phyloP scores from a whole-genome alignment of 331 rosid species.

The Saraca asoca region DNA sequence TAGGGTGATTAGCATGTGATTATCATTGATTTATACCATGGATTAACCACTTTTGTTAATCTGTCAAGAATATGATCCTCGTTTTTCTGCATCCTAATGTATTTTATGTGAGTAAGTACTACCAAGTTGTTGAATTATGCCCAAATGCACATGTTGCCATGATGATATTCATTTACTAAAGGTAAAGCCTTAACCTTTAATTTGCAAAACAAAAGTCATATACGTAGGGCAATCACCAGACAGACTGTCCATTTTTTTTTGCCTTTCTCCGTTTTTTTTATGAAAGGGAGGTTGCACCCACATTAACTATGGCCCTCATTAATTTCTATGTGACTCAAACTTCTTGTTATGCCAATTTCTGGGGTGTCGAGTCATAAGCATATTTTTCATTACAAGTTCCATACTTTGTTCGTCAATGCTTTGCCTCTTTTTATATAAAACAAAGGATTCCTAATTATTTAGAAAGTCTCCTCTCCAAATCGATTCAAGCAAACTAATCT shows the following conservation, averaged over 20 bases:
- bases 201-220: neutral
- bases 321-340: conserved; percentile 2
- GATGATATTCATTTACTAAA: conserved; percentile 43
- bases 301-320: neutral
- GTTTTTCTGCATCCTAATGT: conserved; percentile 29
- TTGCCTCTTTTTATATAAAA: too few relatives aligned
- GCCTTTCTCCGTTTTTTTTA: conserved; percentile 15
- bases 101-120: conserved; percentile 12
- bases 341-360: too few relatives aligned
- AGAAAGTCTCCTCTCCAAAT: too few relatives aligned
- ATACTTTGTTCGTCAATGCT: too few relatives aligned
- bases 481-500: too few relatives aligned
- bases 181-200: conserved; percentile 32
- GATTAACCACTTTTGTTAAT: neutral
- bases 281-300: conserved; percentile 1
- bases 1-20: conserved; percentile 65
- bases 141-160: conserved; percentile 47
- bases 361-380: too few relatives aligned
- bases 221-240: conserved; percentile 15
- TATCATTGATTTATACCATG: conserved; percentile 33
- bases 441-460: too few relatives aligned
- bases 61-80: conserved; percentile 38
- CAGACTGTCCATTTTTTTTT: conserved; percentile 32
- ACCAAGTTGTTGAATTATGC: conserved; percentile 40
- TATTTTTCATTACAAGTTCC: too few relatives aligned